Evolutionary conservation across 2,329 filamentous ascomycete genomes (phyloP).

Genomic region (Pseudopithomyces chartarum): DNA sequence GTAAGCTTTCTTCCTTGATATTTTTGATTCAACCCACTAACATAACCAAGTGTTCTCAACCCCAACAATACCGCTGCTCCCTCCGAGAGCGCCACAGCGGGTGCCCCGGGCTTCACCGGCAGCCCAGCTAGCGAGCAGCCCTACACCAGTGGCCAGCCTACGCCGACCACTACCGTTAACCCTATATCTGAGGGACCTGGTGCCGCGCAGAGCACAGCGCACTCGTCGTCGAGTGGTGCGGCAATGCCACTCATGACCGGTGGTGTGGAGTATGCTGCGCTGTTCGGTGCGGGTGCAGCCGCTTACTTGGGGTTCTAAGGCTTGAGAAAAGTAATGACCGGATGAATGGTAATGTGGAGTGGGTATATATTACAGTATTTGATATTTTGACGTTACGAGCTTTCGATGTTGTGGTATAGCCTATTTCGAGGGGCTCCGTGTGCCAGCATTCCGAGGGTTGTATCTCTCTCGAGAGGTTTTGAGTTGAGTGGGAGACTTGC

Average conservation of each 20-base stretch:
- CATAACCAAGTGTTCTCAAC: constrained; percentile 57
- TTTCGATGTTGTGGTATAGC: too few species aligned
- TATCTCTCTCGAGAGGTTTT: too few species aligned
- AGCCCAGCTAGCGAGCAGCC: constrained; percentile 54
- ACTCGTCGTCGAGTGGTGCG: constrained; percentile 24
- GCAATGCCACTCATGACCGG: constrained; percentile 42
- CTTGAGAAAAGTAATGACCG: neutral
- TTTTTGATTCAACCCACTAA: neutral
- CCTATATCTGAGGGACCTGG: constrained; percentile 35
- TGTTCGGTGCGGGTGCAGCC: constrained; percentile 53
- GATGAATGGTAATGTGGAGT: neutral
- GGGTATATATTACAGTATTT: too few species aligned
- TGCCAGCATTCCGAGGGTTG: too few species aligned
- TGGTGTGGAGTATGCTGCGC: constrained; percentile 52
- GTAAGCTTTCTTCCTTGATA: constrained; percentile 15
- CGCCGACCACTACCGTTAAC: constrained; percentile 50
- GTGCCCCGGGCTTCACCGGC: constrained; percentile 61
- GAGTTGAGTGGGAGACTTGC: too few species aligned
- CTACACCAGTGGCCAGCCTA: constrained; percentile 61
- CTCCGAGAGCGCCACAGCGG: constrained; percentile 52
- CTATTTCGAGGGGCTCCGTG: too few species aligned
- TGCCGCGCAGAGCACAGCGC: constrained; percentile 27
- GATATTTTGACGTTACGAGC: too few species aligned
- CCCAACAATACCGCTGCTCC: constrained; percentile 51
- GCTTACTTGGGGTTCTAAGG: constrained; percentile 16